phyloP scores from a whole-genome alignment of 768 basidiomycete genomes.

The Sarcodon sp. region DNA sequence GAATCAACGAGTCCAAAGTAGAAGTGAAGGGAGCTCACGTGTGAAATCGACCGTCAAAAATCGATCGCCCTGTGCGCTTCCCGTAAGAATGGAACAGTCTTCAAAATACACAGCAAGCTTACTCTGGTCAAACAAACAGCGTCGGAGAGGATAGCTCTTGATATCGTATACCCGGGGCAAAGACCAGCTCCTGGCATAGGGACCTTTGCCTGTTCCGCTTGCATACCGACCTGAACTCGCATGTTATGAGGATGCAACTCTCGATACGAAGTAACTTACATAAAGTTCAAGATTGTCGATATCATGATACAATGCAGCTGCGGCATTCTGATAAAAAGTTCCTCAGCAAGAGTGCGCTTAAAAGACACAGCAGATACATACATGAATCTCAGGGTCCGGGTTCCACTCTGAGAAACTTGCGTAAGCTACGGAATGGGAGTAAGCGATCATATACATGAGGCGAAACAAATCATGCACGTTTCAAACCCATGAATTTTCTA shows the following conservation, averaged over 20 bases:
- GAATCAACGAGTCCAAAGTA: background rate
- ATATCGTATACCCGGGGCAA: slow-evolving; percentile 77
- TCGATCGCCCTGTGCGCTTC: slow-evolving; percentile 45
- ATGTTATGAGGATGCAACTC: background rate
- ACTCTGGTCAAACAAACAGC: slow-evolving; percentile 57
- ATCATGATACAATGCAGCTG: slow-evolving; percentile 51
- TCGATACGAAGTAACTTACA: slow-evolving; percentile 22
- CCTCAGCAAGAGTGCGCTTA: background rate
- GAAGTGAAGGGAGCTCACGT: slow-evolving; percentile 24
- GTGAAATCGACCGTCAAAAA: slow-evolving; percentile 71
- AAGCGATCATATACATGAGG: background rate
- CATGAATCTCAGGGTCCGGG: slow-evolving; percentile 39
- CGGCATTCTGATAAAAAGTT: slow-evolving; percentile 32
- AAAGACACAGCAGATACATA: slow-evolving; percentile 14
- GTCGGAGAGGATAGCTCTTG: slow-evolving; percentile 73
- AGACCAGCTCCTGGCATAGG: slow-evolving; percentile 59
- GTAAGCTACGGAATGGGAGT: slow-evolving; percentile 32
- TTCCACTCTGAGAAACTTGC: slow-evolving; percentile 63
- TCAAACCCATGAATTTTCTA: slow-evolving; percentile 56
- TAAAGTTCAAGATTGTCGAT: slow-evolving; percentile 76
- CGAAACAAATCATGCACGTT: slow-evolving; percentile 26
- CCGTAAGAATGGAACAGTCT: background rate
- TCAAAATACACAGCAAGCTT: background rate
- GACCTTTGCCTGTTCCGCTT: slow-evolving; percentile 55
- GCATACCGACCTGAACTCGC: slow-evolving; percentile 12